Evolutionary conservation across 192 early-diverging fungal genomes (phyloP).

Genomic region (Kappamyces sp.): DNA sequence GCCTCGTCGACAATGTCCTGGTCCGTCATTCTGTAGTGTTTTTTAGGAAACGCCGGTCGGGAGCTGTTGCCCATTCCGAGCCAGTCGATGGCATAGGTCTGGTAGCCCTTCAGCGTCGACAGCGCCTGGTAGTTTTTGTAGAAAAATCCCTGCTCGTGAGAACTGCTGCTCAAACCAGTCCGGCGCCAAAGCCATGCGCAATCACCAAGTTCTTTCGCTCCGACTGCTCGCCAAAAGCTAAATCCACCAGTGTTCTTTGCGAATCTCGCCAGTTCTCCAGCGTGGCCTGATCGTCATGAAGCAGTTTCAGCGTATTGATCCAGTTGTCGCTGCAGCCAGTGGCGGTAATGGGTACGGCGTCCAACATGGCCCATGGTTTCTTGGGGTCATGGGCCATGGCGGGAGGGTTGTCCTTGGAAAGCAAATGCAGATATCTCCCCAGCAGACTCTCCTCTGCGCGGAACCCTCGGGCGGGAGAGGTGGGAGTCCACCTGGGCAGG

Average conservation of each 20-base stretch:
- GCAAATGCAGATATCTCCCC: too few species aligned
- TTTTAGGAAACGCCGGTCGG: constrained; percentile 59
- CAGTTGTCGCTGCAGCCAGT: constrained; percentile 14
- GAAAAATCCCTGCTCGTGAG: constrained; percentile 53
- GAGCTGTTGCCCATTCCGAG: constrained; percentile 89
- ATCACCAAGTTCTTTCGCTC: constrained; percentile 55
- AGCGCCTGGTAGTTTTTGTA: constrained; percentile 45
- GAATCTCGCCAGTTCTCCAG: constrained; percentile 32
- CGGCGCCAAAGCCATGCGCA: constrained; percentile 76
- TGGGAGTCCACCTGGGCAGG: too few species aligned
- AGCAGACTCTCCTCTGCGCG: too few species aligned
- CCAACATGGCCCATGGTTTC: not conserved
- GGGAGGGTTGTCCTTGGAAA: too few species aligned
- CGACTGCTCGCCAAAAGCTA: too few species aligned
- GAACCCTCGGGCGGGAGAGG: too few species aligned
- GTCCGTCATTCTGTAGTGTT: constrained; percentile 39
- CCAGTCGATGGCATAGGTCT: constrained; percentile 81
- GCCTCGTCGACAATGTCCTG: constrained; percentile 33
- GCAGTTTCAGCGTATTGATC: constrained; percentile 18
- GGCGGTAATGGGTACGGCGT: constrained; percentile 9
- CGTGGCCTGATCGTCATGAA: constrained; percentile 17
- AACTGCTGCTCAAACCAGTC: constrained; percentile 24
- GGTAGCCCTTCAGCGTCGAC: constrained; percentile 44
- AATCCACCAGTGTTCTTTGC: not conserved
- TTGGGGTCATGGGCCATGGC: not conserved